Evolutionary conservation across 2,329 filamentous ascomycete species (phyloP), one percentile per base, ranked within the genome.

Genomic region (Nemania diffusa): DNA sequence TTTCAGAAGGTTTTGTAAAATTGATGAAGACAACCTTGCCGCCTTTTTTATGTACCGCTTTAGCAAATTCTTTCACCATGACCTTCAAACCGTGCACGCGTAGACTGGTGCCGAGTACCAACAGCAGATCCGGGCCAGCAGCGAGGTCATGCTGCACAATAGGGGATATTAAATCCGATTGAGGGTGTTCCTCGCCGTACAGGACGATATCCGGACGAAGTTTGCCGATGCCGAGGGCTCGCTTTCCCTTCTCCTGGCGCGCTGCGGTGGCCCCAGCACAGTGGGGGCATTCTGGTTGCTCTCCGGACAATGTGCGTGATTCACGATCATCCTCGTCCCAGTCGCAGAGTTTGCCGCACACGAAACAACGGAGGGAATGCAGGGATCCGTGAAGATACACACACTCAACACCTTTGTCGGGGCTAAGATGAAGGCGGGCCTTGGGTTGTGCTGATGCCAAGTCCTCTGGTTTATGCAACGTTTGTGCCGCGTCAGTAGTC

Each of bases 381-480:
- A 93, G 79, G n/a, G 90, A 91, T 6, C 90, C 91, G 74, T 92
- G 90, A 0, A 93, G 82, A 62, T 89, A 90, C n/a, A 93, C 90
- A 61, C 88, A 89, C 72, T 89, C 87, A 1, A 89, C 87, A 0
- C 87, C 87, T 42, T 78, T 80, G 50, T 79, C 78, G 0, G 77
- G 76, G 6, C 73, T 68, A 9, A 72, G 42, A 6, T 69, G 71
- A 55, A 48, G 67, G 15, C 65, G 72, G 2, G 66, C 34, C 61
- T 65, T 75, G 56, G 42, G 65, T 56, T 66, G 73, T 3, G 62
- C 56, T 8, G 57, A 13, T 24, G 27, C 50, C 6, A 5, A 8
- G 20, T 62, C 69, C 1, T 74, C 74, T 7, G 66, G 55, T 32
- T 37, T 65, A 44, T 72, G 74, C 1, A 66, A 71, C 8, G 65